These are phyloP conservation scores for Phoma herbarum DNA, from an alignment of 2,329 filamentous ascomycete genomes.

Conservation along the genomic window DNA sequence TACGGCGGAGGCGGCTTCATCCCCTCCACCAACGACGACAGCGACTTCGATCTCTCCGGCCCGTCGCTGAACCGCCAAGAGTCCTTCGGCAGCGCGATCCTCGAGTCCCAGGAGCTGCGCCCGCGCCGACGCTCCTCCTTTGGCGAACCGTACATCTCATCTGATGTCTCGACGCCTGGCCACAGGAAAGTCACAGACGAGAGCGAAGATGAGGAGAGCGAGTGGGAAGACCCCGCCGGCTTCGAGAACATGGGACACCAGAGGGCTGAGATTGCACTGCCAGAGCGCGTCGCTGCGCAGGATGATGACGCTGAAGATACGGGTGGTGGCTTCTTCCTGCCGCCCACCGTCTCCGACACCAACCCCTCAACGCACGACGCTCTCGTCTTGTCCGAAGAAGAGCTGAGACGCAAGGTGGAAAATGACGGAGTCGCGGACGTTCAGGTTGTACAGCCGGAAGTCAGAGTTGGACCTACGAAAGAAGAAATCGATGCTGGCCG, in stretches of 20 bases:
- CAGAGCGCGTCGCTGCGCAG: not conserved
- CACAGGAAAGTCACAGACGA: not conserved
- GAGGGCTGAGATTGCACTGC: not conserved
- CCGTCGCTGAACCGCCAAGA: constrained; percentile 46
- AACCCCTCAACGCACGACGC: not conserved
- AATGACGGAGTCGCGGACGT: not conserved
- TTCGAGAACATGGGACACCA: constrained; percentile 2
- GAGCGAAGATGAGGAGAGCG: constrained; percentile 13
- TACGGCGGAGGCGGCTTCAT: constrained; percentile 18
- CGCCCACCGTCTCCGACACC: not conserved
- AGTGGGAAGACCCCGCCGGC: constrained; percentile 22
- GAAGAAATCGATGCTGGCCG: not conserved
- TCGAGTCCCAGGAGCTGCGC: constrained; percentile 40
- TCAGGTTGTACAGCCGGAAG: not conserved
- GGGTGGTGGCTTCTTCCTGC: not conserved
- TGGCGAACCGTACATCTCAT: constrained; percentile 21
- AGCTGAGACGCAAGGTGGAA: not conserved
- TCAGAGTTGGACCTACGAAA: not conserved
- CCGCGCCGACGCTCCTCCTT: constrained; percentile 37
- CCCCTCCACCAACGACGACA: constrained; percentile 22
- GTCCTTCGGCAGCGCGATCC: constrained; percentile 42
- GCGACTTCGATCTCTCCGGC: constrained; percentile 9
- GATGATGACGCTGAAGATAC: not conserved
- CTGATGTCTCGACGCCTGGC: not conserved
- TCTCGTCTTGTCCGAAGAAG: not conserved